Base-by-base conservation (phyloP, 2,329 filamentous ascomycete species). In the Apiospora marii region DNA sequence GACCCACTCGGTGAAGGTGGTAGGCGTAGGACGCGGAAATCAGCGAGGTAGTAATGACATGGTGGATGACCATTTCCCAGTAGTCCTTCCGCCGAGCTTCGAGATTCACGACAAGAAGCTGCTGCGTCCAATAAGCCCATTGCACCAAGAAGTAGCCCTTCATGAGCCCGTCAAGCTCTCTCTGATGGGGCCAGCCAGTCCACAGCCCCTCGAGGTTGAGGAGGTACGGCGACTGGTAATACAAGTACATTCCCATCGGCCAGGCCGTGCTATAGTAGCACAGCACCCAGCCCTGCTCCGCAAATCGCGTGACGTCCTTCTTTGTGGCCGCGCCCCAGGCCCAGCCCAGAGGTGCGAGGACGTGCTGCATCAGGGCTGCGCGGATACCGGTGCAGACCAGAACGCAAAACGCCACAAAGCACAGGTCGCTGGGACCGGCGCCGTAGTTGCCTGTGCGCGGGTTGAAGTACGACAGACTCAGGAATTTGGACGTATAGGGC, bases 91-190 rank as follows among this genome's bases (percentile, higher is more conserved):
- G 90, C 76, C 93, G 91, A 83, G 96, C 93, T 83, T 98, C 96
- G 73, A 98, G 94, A 82, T 98, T 93, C 81, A 98, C 93, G 72
- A 98, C 94, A 48, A 98, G 86, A 75, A 98, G 92, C 83, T 98
- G 95, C 84, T 98, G 96, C 64, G 97, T 84, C 92, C 94, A 98
- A 82, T 98, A 98, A 22, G 92, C 91, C 82, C 95, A 92, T 81
- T 98, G 95, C n/a, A 92, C 92, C 53, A 98, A 87, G 78, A 97
- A 93, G 83, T 98, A 98, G 82, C 90, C 91, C 85, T 98, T 98
- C 84, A 92, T 90, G 10, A 94, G 83, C 4, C 92, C 91, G 16
- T 87, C 85, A 73, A 97, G 87, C 79, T 96, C 91, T 70, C 94
- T 90, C 5, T 37, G 30, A 76, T 90, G 87, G 0, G 96, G 96